These are phyloP conservation scores for Leucaena leucocephala DNA, from an alignment of 306 rosid genomes.

Conservation along the genomic window DNA sequence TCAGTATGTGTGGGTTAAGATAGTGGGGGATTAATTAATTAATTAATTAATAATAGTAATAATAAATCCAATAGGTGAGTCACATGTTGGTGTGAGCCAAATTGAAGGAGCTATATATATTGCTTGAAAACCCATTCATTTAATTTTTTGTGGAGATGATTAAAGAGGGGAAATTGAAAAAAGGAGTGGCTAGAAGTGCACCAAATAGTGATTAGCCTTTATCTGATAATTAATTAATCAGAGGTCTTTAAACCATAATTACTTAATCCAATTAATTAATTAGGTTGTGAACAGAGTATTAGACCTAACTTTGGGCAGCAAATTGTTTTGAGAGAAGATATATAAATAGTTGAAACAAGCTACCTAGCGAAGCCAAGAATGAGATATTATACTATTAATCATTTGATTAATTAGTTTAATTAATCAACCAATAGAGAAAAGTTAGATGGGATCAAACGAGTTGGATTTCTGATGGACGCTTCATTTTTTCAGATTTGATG, in stretches of 20 bases:
- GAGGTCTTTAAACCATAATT: constrained; percentile 14
- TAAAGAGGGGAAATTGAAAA: constrained; percentile 29
- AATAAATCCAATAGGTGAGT: background rate
- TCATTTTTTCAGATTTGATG: constrained; percentile 34
- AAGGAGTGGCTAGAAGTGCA: constrained; percentile 28
- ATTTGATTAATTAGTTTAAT: background rate
- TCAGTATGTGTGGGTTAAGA: background rate
- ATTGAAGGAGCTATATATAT: background rate
- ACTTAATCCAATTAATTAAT: constrained; percentile 20
- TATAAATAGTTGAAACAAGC: background rate
- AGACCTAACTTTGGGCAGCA: constrained; percentile 15
- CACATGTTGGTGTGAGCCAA: constrained; percentile 22
- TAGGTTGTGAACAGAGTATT: constrained; percentile 23
- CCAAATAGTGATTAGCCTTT: constrained; percentile 6
- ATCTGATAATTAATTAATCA: constrained; percentile 5
- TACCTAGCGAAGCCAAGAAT: constrained; percentile 17
- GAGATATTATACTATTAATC: constrained; percentile 38
- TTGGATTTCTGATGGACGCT: constrained; percentile 11
- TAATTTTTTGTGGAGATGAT: constrained; percentile 8
- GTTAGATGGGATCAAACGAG: constrained; percentile 7
- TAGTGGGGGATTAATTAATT: background rate
- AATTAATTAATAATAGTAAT: background rate
- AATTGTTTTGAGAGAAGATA: constrained; percentile 22
- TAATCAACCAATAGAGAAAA: background rate
- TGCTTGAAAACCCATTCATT: constrained; percentile 14